Conservation (phyloP, 139 green algal genomes). For the Coccomyxa sp. region DNA sequence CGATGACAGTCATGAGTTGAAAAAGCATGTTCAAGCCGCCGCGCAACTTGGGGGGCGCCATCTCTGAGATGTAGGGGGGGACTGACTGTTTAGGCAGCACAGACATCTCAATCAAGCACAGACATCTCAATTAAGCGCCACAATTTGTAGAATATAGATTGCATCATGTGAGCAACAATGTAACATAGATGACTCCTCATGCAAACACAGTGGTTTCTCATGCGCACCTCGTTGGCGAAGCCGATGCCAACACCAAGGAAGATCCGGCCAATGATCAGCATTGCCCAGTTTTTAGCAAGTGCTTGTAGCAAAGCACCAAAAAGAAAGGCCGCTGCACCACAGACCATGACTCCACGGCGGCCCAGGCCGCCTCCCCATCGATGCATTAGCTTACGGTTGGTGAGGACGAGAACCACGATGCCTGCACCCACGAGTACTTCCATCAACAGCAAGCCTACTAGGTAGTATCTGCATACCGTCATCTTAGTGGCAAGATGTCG, state of each 20-base stretch:
- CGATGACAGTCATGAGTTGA: slow-evolving; percentile 48
- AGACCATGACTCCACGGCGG: slow-evolving; percentile 14
- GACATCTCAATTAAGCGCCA: no score
- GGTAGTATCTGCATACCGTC: no score
- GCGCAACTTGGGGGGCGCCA: slow-evolving; percentile 35
- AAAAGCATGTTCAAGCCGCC: slow-evolving; percentile 55
- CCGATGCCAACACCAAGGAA: slow-evolving; percentile 61
- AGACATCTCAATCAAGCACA: not conserved
- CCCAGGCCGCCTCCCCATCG: not conserved
- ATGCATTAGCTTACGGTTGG: no score
- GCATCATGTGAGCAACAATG: not conserved
- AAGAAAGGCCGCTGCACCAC: slow-evolving; percentile 2
- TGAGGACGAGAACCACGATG: no score
- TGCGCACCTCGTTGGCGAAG: slow-evolving; percentile 37
- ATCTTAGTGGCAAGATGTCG: no score
- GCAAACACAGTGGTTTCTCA: not conserved
- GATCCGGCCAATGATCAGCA: slow-evolving; percentile 65
- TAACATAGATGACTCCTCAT: not conserved
- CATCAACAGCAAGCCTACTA: no score
- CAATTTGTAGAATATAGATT: not conserved
- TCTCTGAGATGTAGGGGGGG: slow-evolving; percentile 42
- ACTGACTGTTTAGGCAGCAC: not conserved
- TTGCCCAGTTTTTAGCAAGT: slow-evolving; percentile 22
- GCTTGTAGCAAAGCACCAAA: slow-evolving; percentile 3
- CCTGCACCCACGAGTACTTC: no score